These are phyloP conservation scores for Trichoderma arundinaceum DNA, from an alignment of 2,329 filamentous ascomycete genomes.

Conservation along the genomic window DNA sequence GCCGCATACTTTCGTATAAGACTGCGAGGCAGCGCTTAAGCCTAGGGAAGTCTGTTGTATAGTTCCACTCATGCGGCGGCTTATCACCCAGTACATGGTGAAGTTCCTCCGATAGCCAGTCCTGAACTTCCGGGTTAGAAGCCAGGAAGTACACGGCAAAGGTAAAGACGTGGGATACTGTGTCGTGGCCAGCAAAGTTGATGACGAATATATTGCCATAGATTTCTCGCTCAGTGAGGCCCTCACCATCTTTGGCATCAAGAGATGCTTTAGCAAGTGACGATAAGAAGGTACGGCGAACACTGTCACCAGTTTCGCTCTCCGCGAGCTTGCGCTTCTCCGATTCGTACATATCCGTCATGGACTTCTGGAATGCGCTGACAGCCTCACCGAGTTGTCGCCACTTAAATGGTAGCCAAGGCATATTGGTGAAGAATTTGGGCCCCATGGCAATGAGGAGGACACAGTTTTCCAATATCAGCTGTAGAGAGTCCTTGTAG, in stretches of 20 bases:
- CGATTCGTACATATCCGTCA: neutral
- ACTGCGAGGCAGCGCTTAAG: slow-evolving; percentile 49
- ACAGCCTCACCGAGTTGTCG: neutral
- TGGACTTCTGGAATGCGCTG: neutral
- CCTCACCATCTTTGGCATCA: neutral
- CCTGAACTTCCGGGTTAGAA: slow-evolving; percentile 50
- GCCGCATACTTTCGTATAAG: slow-evolving; percentile 51
- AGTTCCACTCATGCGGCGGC: slow-evolving; percentile 43
- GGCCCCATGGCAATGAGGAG: slow-evolving; percentile 9
- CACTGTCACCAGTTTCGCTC: no score
- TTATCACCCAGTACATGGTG: neutral
- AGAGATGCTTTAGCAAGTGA: neutral
- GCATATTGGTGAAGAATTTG: neutral
- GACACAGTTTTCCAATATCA: slow-evolving; percentile 20
- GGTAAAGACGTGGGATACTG: slow-evolving; percentile 52
- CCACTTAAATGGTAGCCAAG: neutral
- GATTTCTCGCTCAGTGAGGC: slow-evolving; percentile 51
- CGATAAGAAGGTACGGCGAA: neutral
- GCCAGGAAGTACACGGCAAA: slow-evolving; percentile 53
- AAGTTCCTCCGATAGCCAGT: slow-evolving; percentile 53
- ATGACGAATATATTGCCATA: slow-evolving; percentile 56
- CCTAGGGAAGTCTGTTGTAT: slow-evolving; percentile 46
- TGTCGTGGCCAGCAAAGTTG: slow-evolving; percentile 59
- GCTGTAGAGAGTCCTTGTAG: slow-evolving; percentile 25
- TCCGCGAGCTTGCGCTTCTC: neutral